These are phyloP conservation scores for Tylopilus vinaceipallidus DNA, from an alignment of 768 basidiomycete species.

Conservation along the genomic window DNA sequence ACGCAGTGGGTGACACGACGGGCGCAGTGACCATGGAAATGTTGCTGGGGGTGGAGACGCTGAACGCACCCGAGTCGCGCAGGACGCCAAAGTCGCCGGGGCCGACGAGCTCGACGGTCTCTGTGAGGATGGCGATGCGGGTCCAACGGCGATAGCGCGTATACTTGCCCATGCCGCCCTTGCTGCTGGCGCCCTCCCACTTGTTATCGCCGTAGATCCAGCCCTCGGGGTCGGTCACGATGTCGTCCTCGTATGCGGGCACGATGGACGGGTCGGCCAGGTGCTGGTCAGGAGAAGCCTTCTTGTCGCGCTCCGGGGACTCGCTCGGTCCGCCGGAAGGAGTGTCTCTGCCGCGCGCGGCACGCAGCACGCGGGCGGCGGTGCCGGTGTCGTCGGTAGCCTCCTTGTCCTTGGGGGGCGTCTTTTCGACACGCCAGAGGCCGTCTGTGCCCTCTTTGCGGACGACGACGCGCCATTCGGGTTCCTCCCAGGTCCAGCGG, in stretches of 20 bases:
- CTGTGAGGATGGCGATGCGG: constrained; percentile 73
- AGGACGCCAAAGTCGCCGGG: constrained; percentile 32
- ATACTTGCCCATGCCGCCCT: constrained; percentile 90
- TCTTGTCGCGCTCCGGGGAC: constrained; percentile 24
- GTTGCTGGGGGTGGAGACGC: constrained; percentile 9
- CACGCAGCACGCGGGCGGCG: constrained; percentile 48
- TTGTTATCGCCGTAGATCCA: constrained; percentile 97
- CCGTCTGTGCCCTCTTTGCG: constrained; percentile 50
- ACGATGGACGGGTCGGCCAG: constrained; percentile 28
- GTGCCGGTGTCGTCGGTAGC: constrained; percentile 43
- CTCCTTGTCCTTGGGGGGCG: constrained; percentile 47
- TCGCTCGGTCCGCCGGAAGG: constrained; percentile 16
- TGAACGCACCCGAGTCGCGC: constrained; percentile 26
- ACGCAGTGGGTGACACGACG: constrained; percentile 27
- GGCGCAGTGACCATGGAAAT: constrained; percentile 28
- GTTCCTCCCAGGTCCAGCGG: constrained; percentile 87
- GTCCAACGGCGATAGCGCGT: constrained; percentile 87
- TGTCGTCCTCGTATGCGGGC: constrained; percentile 46
- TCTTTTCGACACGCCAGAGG: constrained; percentile 55
- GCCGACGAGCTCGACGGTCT: constrained; percentile 60
- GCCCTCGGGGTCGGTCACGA: constrained; percentile 77
- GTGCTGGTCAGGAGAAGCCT: constrained; percentile 22
- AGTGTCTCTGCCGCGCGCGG: constrained; percentile 46
- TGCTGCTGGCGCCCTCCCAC: constrained; percentile 76
- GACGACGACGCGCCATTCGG: constrained; percentile 82